Evolutionary conservation across 2,329 filamentous ascomycete species (phyloP), one percentile per base, ranked within the genome.

Genomic region (Metarhizium humberi): DNA sequence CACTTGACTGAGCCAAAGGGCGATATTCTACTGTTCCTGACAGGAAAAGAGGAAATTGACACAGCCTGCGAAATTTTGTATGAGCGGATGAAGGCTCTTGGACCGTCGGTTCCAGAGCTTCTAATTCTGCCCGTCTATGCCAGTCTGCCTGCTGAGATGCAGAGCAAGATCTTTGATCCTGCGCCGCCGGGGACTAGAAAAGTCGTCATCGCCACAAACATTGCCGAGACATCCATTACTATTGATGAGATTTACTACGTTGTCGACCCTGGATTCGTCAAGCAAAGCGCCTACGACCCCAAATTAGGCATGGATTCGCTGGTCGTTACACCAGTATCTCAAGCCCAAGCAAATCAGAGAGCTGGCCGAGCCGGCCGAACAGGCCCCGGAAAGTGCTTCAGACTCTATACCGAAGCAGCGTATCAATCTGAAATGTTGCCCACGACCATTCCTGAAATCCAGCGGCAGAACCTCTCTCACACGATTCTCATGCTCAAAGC

Each of bases 161-260:
- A 96, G 67, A 94, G 87, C 63, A 83, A 83, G 56, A 96, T 99
- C 59, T 99, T 99, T 67, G 94, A 99, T 34, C 92, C 92, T 2
- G 89, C 94, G 0, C 90, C 92, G 0, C 79, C 86, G 0, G 92
- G 92, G 16, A 85, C 82, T 54, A 82, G 94, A 55, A 99, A 99
- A 71, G 91, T 97, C 2, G 90, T 99, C 57, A 95, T 99, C 67
- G 94, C 94, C 2, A 99, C 94, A 40, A 99, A 99, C 64, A 99
- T 99, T 65, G 94, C 94, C 1, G 94, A 99, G 68, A 99, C 94
- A 0, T 96, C 90, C 54, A 94, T 99, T 66, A 99, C 94, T 0
- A 97, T 99, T 60, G 94, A 99, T 67, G 88, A 92, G 51, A 96
- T 99, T 61, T 96, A 92, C 74, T 97, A 95, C 66, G 95, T 99